Evolutionary conservation across 2,329 filamentous ascomycete species (phyloP), one percentile per base, ranked within the genome.

Genomic region (Phaeoacremonium minimum): DNA sequence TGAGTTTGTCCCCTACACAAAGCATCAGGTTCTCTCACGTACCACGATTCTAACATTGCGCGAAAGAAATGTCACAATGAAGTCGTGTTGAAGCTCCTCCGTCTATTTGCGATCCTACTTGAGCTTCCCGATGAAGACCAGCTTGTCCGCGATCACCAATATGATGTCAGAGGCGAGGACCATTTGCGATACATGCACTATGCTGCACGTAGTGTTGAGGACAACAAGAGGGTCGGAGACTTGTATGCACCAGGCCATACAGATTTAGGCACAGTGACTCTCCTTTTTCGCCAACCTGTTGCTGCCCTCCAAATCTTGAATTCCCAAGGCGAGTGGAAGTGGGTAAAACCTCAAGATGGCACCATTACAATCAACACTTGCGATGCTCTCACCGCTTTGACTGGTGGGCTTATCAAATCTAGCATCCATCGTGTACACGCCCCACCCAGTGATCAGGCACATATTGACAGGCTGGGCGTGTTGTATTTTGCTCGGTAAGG

Each of bases 181-280:
- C 76, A 81, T 39, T 62, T 81, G n/a, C 67, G 79, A 4, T 81
- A 80, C 51, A 81, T 81, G 75, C 64, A 71, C 33, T 80, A 80
- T 42, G 63, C 64, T 7, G 65, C 67, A 1, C 70, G 75, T 22
- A 65, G 59, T 0, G 50, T 61, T 0, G 64, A 71, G n/a, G 66
- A 73, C 16, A 69, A 69, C 38, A 62, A 60, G 18, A 60, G 58
- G 28, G 59, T 63, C 2, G 65, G 64, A 0, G 56, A 60, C 15
- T 56, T 74, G 1, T 71, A 70, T 44, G 59, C 61, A 0, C 57
- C 58, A 0, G 74, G 75, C 0, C 75, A 80, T 46, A 79, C 75
- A 0, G 75, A 80, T 41, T 54, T 79, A 0, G 75, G 74, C 0
- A 71, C 69, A 0, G 60, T 78, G 0, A 79, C 75, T 0, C 56